Conservation (phyloP, 1,284 basidiomycete species). For the Melampsora larici-populina region DNA sequence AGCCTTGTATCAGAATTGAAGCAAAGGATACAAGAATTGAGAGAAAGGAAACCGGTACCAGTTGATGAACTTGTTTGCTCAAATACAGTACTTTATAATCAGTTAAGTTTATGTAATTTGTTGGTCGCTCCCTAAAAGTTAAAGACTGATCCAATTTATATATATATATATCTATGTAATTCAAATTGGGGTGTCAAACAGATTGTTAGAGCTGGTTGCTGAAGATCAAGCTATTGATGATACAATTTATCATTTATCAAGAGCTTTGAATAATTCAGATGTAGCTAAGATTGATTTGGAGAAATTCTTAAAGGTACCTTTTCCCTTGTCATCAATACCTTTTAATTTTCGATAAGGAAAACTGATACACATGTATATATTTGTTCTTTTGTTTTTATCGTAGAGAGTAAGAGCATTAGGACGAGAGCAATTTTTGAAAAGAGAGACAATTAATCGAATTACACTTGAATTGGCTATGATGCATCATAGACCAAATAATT, state of each 20-base stretch:
- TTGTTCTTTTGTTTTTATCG: constrained; percentile 12
- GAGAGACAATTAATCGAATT: constrained; percentile 52
- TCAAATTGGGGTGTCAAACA: constrained; percentile 53
- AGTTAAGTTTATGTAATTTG: constrained; percentile 62
- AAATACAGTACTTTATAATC: constrained; percentile 91
- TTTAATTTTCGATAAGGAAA: constrained; percentile 44
- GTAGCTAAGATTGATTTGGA: constrained; percentile 75
- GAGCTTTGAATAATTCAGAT: constrained; percentile 79
- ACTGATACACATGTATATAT: constrained; percentile 18
- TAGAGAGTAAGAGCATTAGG: constrained; percentile 81
- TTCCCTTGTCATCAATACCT: constrained; percentile 41
- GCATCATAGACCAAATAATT: not conserved
- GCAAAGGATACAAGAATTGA: constrained; percentile 66
- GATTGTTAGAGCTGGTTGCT: constrained; percentile 89
- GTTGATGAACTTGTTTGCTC: constrained; percentile 93
- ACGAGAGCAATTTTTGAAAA: constrained; percentile 88
- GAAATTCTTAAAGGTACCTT: constrained; percentile 75
- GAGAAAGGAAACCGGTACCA: constrained; percentile 66
- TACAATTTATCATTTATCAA: constrained; percentile 92
- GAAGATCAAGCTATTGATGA: constrained; percentile 98
- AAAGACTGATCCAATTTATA: not conserved
- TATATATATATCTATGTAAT: constrained; percentile 1
- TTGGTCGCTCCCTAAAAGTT: constrained; percentile 5
- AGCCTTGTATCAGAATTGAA: constrained; percentile 66
- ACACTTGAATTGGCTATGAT: constrained; percentile 45